Percentiles rank a stretch among this genome's conserved stretches.
Conservation (phyloP, 257 asterid genomes). For the Ilex aquifolium region DNA sequence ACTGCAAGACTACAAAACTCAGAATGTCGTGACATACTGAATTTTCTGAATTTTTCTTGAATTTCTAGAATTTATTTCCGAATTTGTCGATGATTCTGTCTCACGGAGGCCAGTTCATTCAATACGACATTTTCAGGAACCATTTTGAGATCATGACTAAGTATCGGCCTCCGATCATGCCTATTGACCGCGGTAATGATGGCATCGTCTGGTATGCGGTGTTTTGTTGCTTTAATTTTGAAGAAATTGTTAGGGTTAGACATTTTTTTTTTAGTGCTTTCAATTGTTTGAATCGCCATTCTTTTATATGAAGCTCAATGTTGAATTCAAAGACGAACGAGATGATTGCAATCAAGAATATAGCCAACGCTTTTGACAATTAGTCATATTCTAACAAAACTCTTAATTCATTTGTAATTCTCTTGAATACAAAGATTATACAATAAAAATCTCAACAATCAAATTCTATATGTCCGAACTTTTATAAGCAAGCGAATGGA, state of each 20-base stretch:
- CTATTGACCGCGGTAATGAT: constrained; percentile 96
- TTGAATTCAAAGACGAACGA: too few species aligned
- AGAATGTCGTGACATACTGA: too few species aligned
- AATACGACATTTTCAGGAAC: constrained; percentile 71
- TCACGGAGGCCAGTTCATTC: constrained; percentile 70
- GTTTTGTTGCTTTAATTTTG: not conserved
- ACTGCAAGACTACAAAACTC: too few species aligned
- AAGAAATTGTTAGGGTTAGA: not conserved
- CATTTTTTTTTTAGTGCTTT: not conserved
- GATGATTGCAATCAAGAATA: too few species aligned
- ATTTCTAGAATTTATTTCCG: constrained; percentile 5
- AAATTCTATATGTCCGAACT: not conserved
- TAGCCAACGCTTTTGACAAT: too few species aligned
- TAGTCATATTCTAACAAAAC: too few species aligned
- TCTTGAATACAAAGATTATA: too few species aligned
- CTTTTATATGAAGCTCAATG: too few species aligned
- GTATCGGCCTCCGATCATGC: constrained; percentile 86
- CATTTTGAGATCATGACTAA: constrained; percentile 69
- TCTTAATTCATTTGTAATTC: too few species aligned
- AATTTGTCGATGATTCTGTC: constrained; percentile 66
- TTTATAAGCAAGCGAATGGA: not conserved
- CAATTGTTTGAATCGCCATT: too few species aligned
- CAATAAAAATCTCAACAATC: too few species aligned
- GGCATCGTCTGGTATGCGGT: constrained; percentile 81
- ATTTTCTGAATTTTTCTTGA: too few species aligned